These are phyloP conservation scores for Ophiocordyceps camponoti-saundersi DNA, from an alignment of 2,329 filamentous ascomycete species.

Conservation along the genomic window DNA sequence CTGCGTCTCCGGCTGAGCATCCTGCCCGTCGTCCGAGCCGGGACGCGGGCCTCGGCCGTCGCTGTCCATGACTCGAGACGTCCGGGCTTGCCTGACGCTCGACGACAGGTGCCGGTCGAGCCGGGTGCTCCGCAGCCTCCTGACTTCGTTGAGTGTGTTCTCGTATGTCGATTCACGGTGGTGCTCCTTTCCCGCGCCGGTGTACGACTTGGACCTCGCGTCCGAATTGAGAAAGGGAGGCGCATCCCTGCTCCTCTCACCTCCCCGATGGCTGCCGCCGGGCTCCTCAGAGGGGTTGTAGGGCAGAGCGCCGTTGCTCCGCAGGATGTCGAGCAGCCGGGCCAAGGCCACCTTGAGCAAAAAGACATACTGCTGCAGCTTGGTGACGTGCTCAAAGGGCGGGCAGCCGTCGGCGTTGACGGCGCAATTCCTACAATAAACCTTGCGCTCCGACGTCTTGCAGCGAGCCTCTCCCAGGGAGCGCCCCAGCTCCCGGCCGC, in stretches of 20 bases:
- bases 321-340: slow-evolving; percentile 70
- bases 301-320: slow-evolving; percentile 66
- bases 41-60: slow-evolving; percentile 48
- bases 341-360: slow-evolving; percentile 82
- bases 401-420: slow-evolving; percentile 32
- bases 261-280: slow-evolving; percentile 18
- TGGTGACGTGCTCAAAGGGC: slow-evolving; percentile 59
- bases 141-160: slow-evolving; percentile 90
- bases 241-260: slow-evolving; percentile 1
- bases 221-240: slow-evolving; percentile 39
- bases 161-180: slow-evolving; percentile 68
- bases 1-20: slow-evolving; percentile 16
- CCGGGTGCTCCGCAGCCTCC: slow-evolving; percentile 76
- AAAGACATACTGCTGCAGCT: slow-evolving; percentile 89
- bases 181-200: slow-evolving; percentile 34
- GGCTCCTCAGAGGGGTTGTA: slow-evolving; percentile 54
- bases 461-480: slow-evolving; percentile 54
- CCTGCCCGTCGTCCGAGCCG: slow-evolving; percentile 51
- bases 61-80: slow-evolving; percentile 73
- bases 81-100: slow-evolving; percentile 77
- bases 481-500: slow-evolving; percentile 47
- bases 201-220: slow-evolving; percentile 57
- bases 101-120: slow-evolving; percentile 90
- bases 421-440: slow-evolving; percentile 55
- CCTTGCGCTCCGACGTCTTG: slow-evolving; percentile 47